phyloP scores from a whole-genome alignment of 192 early-diverging fungal genomes.

The Chytriomyces sp. region DNA sequence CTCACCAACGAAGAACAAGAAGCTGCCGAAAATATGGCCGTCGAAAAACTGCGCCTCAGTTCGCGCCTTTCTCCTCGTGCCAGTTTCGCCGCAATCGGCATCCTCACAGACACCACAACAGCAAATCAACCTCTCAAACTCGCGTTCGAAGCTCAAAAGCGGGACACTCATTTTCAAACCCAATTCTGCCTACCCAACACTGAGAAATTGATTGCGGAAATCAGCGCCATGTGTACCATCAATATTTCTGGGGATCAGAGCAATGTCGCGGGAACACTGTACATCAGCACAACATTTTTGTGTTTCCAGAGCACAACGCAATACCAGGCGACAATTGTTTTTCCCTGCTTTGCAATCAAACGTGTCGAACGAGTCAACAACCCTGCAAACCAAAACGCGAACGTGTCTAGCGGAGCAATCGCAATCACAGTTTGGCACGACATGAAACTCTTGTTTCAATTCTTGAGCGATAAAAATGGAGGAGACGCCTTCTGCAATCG shows the following conservation, averaged over 20 bases:
- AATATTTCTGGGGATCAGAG: conserved; percentile 52
- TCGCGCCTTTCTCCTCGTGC: conserved; percentile 16
- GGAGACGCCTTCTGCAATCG: conserved; percentile 84
- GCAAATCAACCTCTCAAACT: conserved; percentile 52
- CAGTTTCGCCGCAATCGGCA: conserved; percentile 7
- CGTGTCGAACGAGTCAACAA: conserved; percentile 86
- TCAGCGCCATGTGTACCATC: conserved; percentile 63
- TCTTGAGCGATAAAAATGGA: conserved; percentile 66
- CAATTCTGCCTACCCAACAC: conserved; percentile 78
- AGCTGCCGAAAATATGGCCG: background rate
- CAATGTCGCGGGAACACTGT: conserved; percentile 72
- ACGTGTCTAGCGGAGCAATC: conserved; percentile 63
- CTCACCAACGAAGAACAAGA: conserved; percentile 44
- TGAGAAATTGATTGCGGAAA: conserved; percentile 76
- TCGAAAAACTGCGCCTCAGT: background rate
- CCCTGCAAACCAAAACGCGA: background rate
- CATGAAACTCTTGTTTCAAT: conserved; percentile 82
- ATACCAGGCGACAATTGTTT: conserved; percentile 73
- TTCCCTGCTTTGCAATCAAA: conserved; percentile 90
- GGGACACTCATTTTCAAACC: conserved; percentile 74
- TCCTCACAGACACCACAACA: conserved; percentile 11
- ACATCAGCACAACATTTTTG: conserved; percentile 87
- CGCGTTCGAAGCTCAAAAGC: conserved; percentile 70
- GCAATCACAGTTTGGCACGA: conserved; percentile 91
- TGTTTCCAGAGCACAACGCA: conserved; percentile 76